These are phyloP conservation scores for Clitocybe nebularis DNA, from an alignment of 1,284 basidiomycete species.

Conservation along the genomic window DNA sequence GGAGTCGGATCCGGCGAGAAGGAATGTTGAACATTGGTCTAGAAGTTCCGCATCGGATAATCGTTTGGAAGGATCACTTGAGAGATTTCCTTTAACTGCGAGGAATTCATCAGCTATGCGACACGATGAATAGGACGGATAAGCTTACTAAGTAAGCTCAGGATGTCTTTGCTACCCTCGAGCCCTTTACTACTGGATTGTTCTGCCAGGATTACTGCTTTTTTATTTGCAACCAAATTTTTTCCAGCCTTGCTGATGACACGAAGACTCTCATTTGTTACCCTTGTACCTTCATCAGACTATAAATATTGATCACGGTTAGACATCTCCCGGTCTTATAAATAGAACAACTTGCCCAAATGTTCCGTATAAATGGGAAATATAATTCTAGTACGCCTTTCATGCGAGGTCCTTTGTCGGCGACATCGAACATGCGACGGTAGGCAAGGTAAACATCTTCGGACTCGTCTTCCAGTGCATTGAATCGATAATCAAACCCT, in stretches of 20 bases:
- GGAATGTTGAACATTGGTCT: constrained; percentile 50
- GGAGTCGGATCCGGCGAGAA: constrained; percentile 53
- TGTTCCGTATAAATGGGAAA: constrained; percentile 38
- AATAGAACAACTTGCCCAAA: constrained; percentile 33
- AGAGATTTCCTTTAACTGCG: constrained; percentile 47
- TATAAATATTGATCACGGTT: constrained; percentile 16
- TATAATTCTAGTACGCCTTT: constrained; percentile 39
- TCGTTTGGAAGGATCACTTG: constrained; percentile 33
- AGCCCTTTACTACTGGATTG: constrained; percentile 23
- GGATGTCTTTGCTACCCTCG: constrained; percentile 40
- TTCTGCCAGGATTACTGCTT: constrained; percentile 30
- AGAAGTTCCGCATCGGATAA: constrained; percentile 47
- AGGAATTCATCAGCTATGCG: not conserved
- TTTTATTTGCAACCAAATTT: constrained; percentile 38
- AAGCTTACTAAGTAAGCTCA: constrained; percentile 39
- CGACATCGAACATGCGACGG: constrained; percentile 43
- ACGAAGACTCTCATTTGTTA: constrained; percentile 32
- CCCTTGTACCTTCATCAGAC: constrained; percentile 37
- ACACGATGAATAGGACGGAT: constrained; percentile 2
- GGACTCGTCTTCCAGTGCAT: constrained; percentile 42
- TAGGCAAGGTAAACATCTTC: constrained; percentile 47
- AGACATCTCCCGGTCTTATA: not conserved
- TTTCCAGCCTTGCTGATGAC: constrained; percentile 38
- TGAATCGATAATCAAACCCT: constrained; percentile 47
- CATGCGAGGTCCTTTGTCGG: constrained; percentile 34